A percentile compares a stretch with the other conserved stretches of the same genome.
These are phyloP conservation scores for Pseudozyma tsukubaensis DNA, from an alignment of 1,284 basidiomycete genomes.

Conservation along the genomic window DNA sequence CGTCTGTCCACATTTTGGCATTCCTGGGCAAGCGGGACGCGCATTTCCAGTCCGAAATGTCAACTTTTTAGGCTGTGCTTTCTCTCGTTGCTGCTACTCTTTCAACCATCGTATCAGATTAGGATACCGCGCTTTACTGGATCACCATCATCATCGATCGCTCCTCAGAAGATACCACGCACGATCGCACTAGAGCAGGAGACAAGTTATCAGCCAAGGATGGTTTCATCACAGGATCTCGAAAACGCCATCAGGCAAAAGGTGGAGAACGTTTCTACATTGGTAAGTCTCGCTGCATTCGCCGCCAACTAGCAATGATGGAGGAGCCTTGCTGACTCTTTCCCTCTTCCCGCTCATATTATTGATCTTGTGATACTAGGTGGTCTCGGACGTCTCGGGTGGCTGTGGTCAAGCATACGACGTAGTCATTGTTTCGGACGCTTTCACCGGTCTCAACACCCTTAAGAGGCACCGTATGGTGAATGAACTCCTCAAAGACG, in stretches of 20 bases:
- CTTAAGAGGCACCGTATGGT: constrained; percentile 68
- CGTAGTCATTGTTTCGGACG: constrained; percentile 65
- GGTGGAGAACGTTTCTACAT: constrained; percentile 55
- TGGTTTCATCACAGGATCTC: constrained; percentile 66
- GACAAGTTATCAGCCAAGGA: constrained; percentile 6
- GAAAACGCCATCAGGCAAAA: constrained; percentile 65
- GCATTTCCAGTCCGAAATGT: no score
- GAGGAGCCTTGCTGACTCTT: no score
- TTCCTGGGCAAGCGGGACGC: no score
- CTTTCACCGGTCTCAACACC: constrained; percentile 63
- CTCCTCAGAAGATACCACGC: not conserved
- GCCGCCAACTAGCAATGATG: no score
- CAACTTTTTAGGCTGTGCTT: no score
- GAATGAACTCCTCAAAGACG: constrained; percentile 70
- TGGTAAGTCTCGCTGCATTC: no score
- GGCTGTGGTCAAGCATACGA: constrained; percentile 68
- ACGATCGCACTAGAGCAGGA: not conserved
- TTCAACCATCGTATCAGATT: not conserved
- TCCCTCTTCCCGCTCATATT: not conserved
- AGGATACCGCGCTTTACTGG: not conserved
- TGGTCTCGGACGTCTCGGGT: constrained; percentile 67
- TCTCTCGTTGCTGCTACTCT: no score
- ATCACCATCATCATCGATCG: constrained; percentile 2
- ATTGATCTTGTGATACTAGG: constrained; percentile 12
- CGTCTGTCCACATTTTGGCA: no score